Percentiles rank a stretch among this genome's conserved stretches.
Evolutionary conservation across 345 rosid genomes (phyloP).

Genomic region (Eucalyptus caleyi): DNA sequence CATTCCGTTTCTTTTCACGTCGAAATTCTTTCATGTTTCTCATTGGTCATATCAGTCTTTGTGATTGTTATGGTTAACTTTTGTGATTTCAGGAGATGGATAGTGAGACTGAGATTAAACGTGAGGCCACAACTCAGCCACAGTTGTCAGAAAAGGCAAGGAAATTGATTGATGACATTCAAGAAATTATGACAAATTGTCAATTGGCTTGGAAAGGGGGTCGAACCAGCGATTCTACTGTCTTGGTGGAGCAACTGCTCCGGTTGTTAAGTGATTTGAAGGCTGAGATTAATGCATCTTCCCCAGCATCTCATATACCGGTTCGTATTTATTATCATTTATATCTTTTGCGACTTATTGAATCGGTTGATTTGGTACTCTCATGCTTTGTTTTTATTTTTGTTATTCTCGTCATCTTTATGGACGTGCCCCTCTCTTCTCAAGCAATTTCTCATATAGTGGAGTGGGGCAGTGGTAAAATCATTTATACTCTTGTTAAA

Average conservation of each 20-base stretch:
- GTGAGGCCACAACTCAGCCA: constrained; percentile 36
- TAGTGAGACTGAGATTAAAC: constrained; percentile 19
- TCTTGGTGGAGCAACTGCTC: constrained; percentile 60
- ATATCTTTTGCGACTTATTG: background rate
- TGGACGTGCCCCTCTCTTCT: background rate
- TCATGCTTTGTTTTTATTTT: background rate
- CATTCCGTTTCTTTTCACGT: background rate
- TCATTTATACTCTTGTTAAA: background rate
- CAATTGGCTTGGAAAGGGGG: constrained; percentile 61
- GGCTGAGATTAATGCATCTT: constrained; percentile 51
- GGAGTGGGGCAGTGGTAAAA: background rate
- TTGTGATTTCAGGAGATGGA: background rate
- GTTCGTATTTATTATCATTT: constrained; percentile 17
- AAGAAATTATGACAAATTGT: constrained; percentile 40
- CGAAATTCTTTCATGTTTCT: background rate
- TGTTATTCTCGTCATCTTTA: background rate
- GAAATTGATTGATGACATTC: constrained; percentile 44
- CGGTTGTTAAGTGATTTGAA: constrained; percentile 61
- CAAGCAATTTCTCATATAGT: background rate
- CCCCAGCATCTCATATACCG: constrained; percentile 54
- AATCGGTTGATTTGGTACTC: background rate
- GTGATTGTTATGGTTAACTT: background rate
- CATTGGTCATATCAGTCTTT: background rate
- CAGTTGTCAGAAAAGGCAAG: constrained; percentile 44
- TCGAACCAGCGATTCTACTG: constrained; percentile 25